These are phyloP conservation scores for Lojkania enalia DNA, from an alignment of 2,329 filamentous ascomycete genomes.

Conservation along the genomic window DNA sequence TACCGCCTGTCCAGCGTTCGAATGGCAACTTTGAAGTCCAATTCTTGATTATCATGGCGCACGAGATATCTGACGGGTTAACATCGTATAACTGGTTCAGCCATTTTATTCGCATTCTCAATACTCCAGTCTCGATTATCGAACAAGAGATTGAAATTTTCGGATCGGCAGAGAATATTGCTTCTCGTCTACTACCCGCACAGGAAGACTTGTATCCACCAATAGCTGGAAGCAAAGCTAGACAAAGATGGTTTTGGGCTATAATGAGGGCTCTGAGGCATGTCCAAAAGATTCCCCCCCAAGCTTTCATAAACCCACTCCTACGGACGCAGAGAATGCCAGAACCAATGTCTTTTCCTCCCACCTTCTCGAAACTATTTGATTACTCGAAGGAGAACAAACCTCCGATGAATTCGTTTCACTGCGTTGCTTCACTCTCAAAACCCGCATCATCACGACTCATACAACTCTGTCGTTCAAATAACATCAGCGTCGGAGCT, in stretches of 20 bases:
- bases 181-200: constrained; percentile 43
- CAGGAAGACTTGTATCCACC: constrained; percentile 53
- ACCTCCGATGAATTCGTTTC: constrained; percentile 45
- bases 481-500: constrained; percentile 47
- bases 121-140: constrained; percentile 27
- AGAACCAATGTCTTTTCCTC: constrained; percentile 26
- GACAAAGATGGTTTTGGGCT: constrained; percentile 54
- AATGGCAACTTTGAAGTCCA: constrained; percentile 36
- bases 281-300: constrained; percentile 44
- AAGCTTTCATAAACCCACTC: constrained; percentile 50
- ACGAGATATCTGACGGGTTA: constrained; percentile 52
- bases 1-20: constrained; percentile 31
- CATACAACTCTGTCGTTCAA: constrained; percentile 44
- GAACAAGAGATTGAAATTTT: constrained; percentile 20
- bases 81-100: constrained; percentile 48
- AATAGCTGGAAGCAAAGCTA: constrained; percentile 42
- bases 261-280: constrained; percentile 50
- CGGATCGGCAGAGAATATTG: constrained; percentile 20
- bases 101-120: constrained; percentile 46
- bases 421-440: constrained; percentile 38
- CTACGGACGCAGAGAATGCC: constrained; percentile 24
- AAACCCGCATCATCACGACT: constrained; percentile 38
- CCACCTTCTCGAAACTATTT: constrained; percentile 42
- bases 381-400: constrained; percentile 38
- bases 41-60: constrained; percentile 47